Percentiles rank a stretch among this genome's conserved stretches.
Evolutionary conservation across 1,139 yeast species (phyloP).

Genomic region (Pichia terricola): DNA sequence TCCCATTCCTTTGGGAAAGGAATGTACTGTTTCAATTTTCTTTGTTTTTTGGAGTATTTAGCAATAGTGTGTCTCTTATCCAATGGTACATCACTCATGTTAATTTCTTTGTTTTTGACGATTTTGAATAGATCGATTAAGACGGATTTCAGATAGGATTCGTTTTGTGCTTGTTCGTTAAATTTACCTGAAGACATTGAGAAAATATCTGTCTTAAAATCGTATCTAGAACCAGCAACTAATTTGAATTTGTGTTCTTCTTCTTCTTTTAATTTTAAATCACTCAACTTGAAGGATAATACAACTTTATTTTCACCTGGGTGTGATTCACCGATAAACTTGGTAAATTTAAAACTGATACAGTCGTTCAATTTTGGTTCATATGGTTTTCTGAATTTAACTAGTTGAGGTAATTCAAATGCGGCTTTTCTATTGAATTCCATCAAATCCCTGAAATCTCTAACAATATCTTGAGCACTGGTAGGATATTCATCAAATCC

Average conservation of each 20-base stretch:
- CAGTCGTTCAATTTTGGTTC: slow-evolving; percentile 39
- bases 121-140: slow-evolving; percentile 42
- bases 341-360: slow-evolving; percentile 57
- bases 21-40: slow-evolving; percentile 26
- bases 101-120: slow-evolving; percentile 57
- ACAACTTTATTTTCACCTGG: slow-evolving; percentile 66
- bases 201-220: slow-evolving; percentile 48
- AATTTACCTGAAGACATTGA: slow-evolving; percentile 55
- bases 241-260: slow-evolving; percentile 70
- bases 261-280: slow-evolving; percentile 41
- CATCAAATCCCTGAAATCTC: slow-evolving; percentile 54
- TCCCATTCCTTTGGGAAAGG: slow-evolving; percentile 80
- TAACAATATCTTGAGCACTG: slow-evolving; percentile 48
- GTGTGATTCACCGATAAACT: slow-evolving; percentile 59
- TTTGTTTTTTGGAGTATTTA: slow-evolving; percentile 34
- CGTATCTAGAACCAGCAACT: slow-evolving; percentile 71
- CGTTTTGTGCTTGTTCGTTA: slow-evolving; percentile 79
- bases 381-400: slow-evolving; percentile 62
- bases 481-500: slow-evolving; percentile 53
- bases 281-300: slow-evolving; percentile 42
- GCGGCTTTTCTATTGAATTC: slow-evolving; percentile 75
- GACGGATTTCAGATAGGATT: slow-evolving; percentile 58
- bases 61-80: slow-evolving; percentile 60
- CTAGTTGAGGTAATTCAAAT: slow-evolving; percentile 80
- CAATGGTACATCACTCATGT: slow-evolving; percentile 72